phyloP scores from a whole-genome alignment of 2,329 filamentous ascomycete species.

The Leptographium wingfieldii region DNA sequence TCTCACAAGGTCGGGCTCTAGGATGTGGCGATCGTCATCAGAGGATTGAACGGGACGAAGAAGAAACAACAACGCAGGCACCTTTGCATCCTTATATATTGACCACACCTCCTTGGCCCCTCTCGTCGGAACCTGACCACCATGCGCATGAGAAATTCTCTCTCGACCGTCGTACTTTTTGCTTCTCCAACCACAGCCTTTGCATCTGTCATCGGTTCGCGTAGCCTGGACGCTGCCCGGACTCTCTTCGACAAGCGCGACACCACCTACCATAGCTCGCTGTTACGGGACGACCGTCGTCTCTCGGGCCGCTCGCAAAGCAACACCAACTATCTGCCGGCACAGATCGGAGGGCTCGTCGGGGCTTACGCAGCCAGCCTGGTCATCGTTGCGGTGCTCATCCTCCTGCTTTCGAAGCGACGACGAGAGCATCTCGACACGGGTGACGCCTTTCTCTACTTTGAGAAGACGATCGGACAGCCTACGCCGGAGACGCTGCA shows the following conservation, averaged over 20 bases:
- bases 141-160: constrained; percentile 22
- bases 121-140: constrained; percentile 17
- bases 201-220: constrained; percentile 15
- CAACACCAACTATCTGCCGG: constrained; percentile 55
- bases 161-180: constrained; percentile 9
- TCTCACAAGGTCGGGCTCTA: constrained; percentile 7
- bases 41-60: not conserved
- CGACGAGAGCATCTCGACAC: constrained; percentile 38
- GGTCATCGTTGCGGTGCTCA: constrained; percentile 55
- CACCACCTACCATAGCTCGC: constrained; percentile 17
- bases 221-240: constrained; percentile 16
- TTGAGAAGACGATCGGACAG: constrained; percentile 5
- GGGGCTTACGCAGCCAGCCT: constrained; percentile 72
- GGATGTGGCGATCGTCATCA: constrained; percentile 5
- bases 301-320: constrained; percentile 45
- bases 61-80: not conserved
- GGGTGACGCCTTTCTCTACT: constrained; percentile 37
- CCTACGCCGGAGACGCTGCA: constrained; percentile 15
- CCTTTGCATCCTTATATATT: not conserved
- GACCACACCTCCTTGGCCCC: not conserved
- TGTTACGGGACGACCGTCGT: constrained; percentile 47
- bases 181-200: constrained; percentile 15
- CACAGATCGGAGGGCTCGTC: constrained; percentile 72
- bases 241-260: constrained; percentile 17
- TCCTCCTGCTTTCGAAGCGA: constrained; percentile 47